A percentile compares a stretch with the other conserved stretches of the same genome.
Conservation (phyloP, 2,329 filamentous ascomycete species). For the Chrysosporium keratinophilum region DNA sequence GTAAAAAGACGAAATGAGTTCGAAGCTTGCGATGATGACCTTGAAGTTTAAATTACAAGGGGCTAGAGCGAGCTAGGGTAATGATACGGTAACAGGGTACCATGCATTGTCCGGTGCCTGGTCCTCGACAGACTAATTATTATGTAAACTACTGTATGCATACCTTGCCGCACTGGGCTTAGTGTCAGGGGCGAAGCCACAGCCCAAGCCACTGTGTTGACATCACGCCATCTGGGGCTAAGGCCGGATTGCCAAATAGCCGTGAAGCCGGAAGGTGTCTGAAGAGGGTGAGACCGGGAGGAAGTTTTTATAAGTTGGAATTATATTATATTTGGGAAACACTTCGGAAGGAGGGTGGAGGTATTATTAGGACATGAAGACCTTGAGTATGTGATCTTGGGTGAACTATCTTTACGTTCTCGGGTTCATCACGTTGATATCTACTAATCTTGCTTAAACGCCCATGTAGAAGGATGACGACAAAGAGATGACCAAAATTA, state of each 20-base stretch:
- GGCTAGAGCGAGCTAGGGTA: neutral
- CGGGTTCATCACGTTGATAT: too few relatives aligned
- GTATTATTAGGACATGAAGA: too few relatives aligned
- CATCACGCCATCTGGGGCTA: neutral
- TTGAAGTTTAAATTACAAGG: neutral
- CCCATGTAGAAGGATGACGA: too few relatives aligned
- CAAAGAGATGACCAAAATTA: too few relatives aligned
- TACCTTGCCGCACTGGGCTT: neutral
- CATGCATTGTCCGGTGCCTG: conserved; percentile 2
- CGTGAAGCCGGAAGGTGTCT: too few relatives aligned
- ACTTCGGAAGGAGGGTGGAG: too few relatives aligned
- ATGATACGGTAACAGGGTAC: neutral
- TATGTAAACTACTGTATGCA: neutral
- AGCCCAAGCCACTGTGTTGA: neutral
- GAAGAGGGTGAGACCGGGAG: too few relatives aligned
- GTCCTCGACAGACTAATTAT: neutral
- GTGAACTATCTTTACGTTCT: too few relatives aligned
- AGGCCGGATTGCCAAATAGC: neutral
- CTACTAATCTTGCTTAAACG: too few relatives aligned
- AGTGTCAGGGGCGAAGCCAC: neutral
- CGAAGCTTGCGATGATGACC: neutral
- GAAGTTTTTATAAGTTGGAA: too few relatives aligned
- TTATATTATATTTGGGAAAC: too few relatives aligned
- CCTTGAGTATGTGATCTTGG: too few relatives aligned
- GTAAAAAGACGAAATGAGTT: neutral